These are phyloP conservation scores for Neurospora sp. DNA, from an alignment of 495 filamentous ascomycete species.

Conservation along the genomic window DNA sequence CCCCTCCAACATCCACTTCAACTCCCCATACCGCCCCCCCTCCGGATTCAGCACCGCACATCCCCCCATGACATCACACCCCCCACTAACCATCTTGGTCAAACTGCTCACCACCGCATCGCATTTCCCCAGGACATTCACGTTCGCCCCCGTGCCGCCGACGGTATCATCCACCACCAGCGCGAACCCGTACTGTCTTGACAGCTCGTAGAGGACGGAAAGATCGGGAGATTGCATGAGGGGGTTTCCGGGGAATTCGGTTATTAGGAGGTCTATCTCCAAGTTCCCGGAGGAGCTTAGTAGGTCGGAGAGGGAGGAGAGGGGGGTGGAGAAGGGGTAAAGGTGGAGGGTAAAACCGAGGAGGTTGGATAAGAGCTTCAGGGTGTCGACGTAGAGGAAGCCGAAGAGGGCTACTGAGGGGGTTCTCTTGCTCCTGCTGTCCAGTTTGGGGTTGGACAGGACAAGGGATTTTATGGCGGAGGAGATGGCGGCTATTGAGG, in stretches of 20 bases:
- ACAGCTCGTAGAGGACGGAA: not conserved
- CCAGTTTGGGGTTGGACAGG: not conserved
- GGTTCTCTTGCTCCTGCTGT: not conserved
- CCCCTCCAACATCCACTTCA: not conserved
- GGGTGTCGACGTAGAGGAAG: conserved; percentile 23
- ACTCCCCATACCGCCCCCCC: not conserved
- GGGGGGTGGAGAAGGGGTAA: conserved; percentile 2
- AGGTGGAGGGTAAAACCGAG: not conserved
- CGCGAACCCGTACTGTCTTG: not conserved
- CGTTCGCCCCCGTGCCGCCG: conserved; percentile 6
- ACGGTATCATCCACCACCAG: conserved; percentile 22
- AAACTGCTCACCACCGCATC: conserved; percentile 18
- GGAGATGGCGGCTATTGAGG: conserved; percentile 5
- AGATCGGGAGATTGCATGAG: conserved; percentile 15
- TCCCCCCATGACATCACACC: conserved; percentile 22
- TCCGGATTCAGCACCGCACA: not conserved
- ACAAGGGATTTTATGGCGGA: conserved; percentile 1
- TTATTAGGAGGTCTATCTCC: conserved; percentile 7
- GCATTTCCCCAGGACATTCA: conserved; percentile 6
- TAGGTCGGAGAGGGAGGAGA: not conserved
- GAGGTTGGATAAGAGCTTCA: conserved; percentile 9
- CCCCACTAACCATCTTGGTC: conserved; percentile 21
- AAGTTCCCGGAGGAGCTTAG: not conserved
- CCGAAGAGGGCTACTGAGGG: not conserved
- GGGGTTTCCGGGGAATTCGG: conserved; percentile 23